Evolutionary conservation across 345 rosid species (phyloP), one percentile per base, ranked within the genome.

Genomic region (Ailanthus altissimus): DNA sequence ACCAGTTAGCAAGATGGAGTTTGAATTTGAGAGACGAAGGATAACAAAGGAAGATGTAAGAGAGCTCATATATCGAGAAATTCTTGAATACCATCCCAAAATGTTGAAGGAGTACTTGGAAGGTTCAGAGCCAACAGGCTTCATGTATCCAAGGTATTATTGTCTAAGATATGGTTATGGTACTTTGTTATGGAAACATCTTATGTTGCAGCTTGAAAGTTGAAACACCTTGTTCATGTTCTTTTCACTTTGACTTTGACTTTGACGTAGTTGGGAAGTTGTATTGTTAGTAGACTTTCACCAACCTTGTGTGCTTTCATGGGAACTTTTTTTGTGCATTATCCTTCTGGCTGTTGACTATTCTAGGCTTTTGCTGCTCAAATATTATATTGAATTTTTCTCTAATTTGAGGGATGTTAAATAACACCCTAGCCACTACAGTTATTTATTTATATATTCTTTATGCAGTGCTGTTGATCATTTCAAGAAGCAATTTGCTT

Each of bases 401-500:
- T 43, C 26, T 58, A 26, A 6, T 72, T 59, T 42, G 50, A 16
- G 45, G 57, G 18, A 14, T 51, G 49, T 38, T n/a, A 50, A 36
- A 42, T 32, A 23, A 25, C 43, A 25, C 67, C 60, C 20, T 57
- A 12, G 15, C 42, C 6, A 14, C 47, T 14, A 10, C 43, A 56
- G 60, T 69, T 49, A 61, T 53, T 59, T 8, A 59, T 58, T 26
- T 46, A 40, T 64, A 65, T 40, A 26, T 65, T 73, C 67, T 60
- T 28, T 56, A 57, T 84, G 88, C 90, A 94, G 98, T 85, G 98
- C 98, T 4, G 98, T 93, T 67, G 98, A 94, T 64, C 98, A 94
- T 88, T 94, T 94, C 78, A 93, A 94, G 87, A 94, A 94, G 89
- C 98, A 94, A 73, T 94, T 94, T 87, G 94, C 98, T 59, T 93